Evolutionary conservation across 2,329 filamentous ascomycete species (phyloP).

Genomic region (Diaporthe vaccinii): DNA sequence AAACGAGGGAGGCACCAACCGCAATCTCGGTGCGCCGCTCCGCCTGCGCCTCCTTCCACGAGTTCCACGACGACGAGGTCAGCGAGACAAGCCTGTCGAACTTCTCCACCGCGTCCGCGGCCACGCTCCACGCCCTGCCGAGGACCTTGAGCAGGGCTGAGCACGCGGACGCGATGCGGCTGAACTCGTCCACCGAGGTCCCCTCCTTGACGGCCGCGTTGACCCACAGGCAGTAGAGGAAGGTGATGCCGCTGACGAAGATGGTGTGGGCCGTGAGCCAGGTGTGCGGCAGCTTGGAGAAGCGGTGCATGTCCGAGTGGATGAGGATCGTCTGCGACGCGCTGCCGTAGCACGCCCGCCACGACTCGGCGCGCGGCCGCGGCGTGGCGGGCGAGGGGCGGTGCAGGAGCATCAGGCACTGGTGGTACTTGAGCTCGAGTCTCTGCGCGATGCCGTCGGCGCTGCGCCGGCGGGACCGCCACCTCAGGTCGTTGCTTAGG

Average conservation of each 20-base stretch:
- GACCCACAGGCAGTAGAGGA: slow-evolving; percentile 48
- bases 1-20: slow-evolving; percentile 2
- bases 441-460: slow-evolving; percentile 42
- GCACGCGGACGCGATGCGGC: slow-evolving; percentile 42
- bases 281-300: slow-evolving; percentile 48
- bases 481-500: not conserved
- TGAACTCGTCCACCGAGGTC: slow-evolving; percentile 16
- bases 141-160: slow-evolving; percentile 43
- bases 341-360: slow-evolving; percentile 47
- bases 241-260: slow-evolving; percentile 50
- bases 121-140: slow-evolving; percentile 47
- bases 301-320: slow-evolving; percentile 47
- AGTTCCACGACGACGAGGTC: slow-evolving; percentile 32
- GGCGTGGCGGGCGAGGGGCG: slow-evolving; percentile 48
- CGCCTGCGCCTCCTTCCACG: slow-evolving; percentile 34
- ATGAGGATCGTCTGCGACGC: slow-evolving; percentile 48
- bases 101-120: slow-evolving; percentile 54
- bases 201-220: slow-evolving; percentile 14
- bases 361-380: slow-evolving; percentile 44
- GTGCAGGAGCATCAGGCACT: slow-evolving; percentile 49
- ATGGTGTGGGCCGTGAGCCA: slow-evolving; percentile 50
- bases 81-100: slow-evolving; percentile 43
- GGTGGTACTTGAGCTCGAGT: slow-evolving; percentile 50
- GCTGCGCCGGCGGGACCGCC: slow-evolving; percentile 33
- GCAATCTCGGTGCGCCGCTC: slow-evolving; percentile 21